phyloP scores from a whole-genome alignment of 768 basidiomycete species.

The Tricholoma saponaceum region DNA sequence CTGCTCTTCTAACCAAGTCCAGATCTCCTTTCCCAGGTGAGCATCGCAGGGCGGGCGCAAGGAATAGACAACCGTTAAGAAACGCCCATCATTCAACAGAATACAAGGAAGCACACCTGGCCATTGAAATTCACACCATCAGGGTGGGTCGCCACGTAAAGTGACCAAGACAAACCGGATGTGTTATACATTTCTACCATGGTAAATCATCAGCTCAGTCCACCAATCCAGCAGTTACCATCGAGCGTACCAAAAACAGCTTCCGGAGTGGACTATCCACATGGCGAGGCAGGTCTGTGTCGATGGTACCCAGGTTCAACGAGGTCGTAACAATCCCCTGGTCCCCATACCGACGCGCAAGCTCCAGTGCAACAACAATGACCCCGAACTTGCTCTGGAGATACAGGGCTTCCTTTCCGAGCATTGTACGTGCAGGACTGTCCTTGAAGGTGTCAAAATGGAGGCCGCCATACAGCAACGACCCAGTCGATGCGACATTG shows the following conservation, averaged over 20 bases:
- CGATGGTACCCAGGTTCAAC: slow-evolving; percentile 41
- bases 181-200: neutral
- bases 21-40: neutral
- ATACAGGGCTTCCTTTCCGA: slow-evolving; percentile 16
- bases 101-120: slow-evolving; percentile 27
- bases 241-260: slow-evolving; percentile 3
- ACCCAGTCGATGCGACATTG: slow-evolving; percentile 33
- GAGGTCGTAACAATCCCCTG: slow-evolving; percentile 38
- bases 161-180: neutral
- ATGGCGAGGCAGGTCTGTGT: slow-evolving; percentile 30
- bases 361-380: slow-evolving; percentile 33
- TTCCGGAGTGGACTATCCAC: neutral
- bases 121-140: slow-evolving; percentile 40
- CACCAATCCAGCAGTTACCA: slow-evolving; percentile 7
- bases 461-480: slow-evolving; percentile 15
- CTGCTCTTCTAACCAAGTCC: neutral
- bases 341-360: slow-evolving; percentile 35
- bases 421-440: slow-evolving; percentile 25
- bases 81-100: neutral
- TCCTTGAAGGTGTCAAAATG: slow-evolving; percentile 42
- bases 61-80: slow-evolving; percentile 33
- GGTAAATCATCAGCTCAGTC: neutral
- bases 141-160: slow-evolving; percentile 13
- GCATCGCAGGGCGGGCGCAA: slow-evolving; percentile 28
- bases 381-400: slow-evolving; percentile 33